phyloP scores from a whole-genome alignment of 495 filamentous ascomycete genomes.

The Penicillium ochrochloron region DNA sequence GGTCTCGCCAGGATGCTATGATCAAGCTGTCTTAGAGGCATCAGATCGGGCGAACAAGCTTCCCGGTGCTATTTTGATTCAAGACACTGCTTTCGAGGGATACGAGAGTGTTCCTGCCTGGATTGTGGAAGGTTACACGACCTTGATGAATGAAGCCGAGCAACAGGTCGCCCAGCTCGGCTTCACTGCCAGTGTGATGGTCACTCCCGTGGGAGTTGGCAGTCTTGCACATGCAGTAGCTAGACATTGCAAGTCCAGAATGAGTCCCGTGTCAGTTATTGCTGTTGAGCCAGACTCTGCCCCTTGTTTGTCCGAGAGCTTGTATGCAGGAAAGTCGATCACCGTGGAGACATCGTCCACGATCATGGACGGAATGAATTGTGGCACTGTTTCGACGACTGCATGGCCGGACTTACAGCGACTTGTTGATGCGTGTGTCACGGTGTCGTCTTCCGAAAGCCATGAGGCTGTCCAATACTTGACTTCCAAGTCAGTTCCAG shows the following conservation, averaged over 20 bases:
- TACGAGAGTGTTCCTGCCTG: slow-evolving; percentile 68
- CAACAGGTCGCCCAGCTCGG: slow-evolving; percentile 48
- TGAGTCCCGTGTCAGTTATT: slow-evolving; percentile 45
- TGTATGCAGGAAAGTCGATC: slow-evolving; percentile 49
- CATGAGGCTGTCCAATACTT: slow-evolving; percentile 58
- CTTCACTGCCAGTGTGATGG: slow-evolving; percentile 41
- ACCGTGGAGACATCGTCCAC: slow-evolving; percentile 54
- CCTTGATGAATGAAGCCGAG: slow-evolving; percentile 67
- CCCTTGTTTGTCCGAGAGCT: slow-evolving; percentile 58
- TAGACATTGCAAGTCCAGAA: slow-evolving; percentile 57
- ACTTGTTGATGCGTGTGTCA: slow-evolving; percentile 62
- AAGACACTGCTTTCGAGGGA: slow-evolving; percentile 65
- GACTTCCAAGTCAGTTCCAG: slow-evolving; percentile 44
- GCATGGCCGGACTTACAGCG: slow-evolving; percentile 62
- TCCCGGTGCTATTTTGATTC: slow-evolving; percentile 56
- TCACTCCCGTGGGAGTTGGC: slow-evolving; percentile 69
- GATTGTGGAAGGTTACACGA: slow-evolving; percentile 75
- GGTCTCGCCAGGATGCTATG: slow-evolving; percentile 62
- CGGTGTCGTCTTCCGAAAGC: slow-evolving; percentile 59
- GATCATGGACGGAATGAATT: slow-evolving; percentile 73
- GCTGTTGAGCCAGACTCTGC: slow-evolving; percentile 69
- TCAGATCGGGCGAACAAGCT: slow-evolving; percentile 35
- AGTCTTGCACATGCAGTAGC: slow-evolving; percentile 66
- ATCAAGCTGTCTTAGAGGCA: slow-evolving; percentile 57
- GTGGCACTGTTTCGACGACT: slow-evolving; percentile 64